phyloP scores from a whole-genome alignment of 768 basidiomycete genomes.

The Boletus rufocinnamomeus region DNA sequence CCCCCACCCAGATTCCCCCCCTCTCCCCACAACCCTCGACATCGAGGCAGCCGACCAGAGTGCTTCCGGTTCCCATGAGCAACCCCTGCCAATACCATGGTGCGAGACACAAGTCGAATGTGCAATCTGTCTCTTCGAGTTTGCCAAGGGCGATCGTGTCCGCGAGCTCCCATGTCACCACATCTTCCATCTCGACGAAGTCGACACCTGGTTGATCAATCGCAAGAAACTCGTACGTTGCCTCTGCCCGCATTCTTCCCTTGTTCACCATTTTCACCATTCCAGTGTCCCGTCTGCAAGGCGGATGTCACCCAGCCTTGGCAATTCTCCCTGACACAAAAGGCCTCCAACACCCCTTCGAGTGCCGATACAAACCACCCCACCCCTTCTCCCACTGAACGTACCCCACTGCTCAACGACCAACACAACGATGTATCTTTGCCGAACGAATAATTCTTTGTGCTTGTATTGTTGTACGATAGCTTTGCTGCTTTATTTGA shows the following conservation, averaged over 20 bases:
- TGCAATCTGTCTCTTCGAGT: constrained; percentile 89
- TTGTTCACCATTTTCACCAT: constrained; percentile 5
- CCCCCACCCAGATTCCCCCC: constrained; percentile 31
- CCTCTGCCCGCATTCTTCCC: constrained; percentile 1
- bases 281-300: constrained; percentile 89
- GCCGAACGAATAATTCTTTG: constrained; percentile 12
- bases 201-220: constrained; percentile 90
- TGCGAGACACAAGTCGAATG: constrained; percentile 85
- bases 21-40: constrained; percentile 31
- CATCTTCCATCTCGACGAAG: constrained; percentile 90
- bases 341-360: constrained; percentile 9
- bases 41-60: constrained; percentile 40
- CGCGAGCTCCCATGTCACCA: constrained; percentile 93
- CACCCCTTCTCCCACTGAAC: constrained; percentile 31
- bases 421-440: constrained; percentile 14
- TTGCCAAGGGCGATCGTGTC: constrained; percentile 84
- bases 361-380: constrained; percentile 4
- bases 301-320: constrained; percentile 81
- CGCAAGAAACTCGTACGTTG: constrained; percentile 85
- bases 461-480: constrained; percentile 31
- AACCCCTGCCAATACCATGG: constrained; percentile 55
- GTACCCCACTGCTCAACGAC: constrained; percentile 36
- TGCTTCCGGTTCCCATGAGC: constrained; percentile 29
- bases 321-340: constrained; percentile 25
- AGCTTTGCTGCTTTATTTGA: constrained; percentile 11